These are phyloP conservation scores for Aspergillus spinulosporus DNA, from an alignment of 2,329 filamentous ascomycete species.

Conservation along the genomic window DNA sequence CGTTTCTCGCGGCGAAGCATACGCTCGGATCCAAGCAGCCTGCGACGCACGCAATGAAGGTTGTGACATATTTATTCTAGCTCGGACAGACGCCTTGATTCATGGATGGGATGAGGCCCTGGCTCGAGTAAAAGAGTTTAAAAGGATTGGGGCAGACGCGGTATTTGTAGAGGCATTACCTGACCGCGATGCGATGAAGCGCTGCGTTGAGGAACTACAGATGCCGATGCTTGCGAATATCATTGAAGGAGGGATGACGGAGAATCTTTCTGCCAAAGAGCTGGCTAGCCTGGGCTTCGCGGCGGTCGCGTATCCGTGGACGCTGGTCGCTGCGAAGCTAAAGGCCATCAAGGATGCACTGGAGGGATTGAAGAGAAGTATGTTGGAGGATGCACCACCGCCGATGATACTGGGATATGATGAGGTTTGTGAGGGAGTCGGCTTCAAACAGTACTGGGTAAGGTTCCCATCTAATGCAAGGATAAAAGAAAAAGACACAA, in stretches of 20 bases:
- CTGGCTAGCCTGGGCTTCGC: slow-evolving; percentile 43
- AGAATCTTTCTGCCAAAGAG: slow-evolving; percentile 44
- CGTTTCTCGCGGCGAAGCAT: slow-evolving; percentile 49
- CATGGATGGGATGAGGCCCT: slow-evolving; percentile 49
- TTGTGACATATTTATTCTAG: slow-evolving; percentile 49
- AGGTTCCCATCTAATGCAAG: slow-evolving; percentile 10
- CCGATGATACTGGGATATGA: slow-evolving; percentile 46
- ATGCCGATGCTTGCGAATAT: slow-evolving; percentile 49
- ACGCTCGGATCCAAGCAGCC: slow-evolving; percentile 49
- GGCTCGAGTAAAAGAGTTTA: slow-evolving; percentile 43
- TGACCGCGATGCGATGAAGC: slow-evolving; percentile 46
- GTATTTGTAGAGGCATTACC: slow-evolving; percentile 51
- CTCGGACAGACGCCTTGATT: slow-evolving; percentile 45
- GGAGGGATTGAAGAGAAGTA: slow-evolving; percentile 44
- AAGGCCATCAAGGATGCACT: slow-evolving; percentile 40
- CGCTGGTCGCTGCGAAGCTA: slow-evolving; percentile 47
- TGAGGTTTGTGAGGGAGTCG: slow-evolving; percentile 50
- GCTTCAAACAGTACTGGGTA: slow-evolving; percentile 48
- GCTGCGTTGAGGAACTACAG: slow-evolving; percentile 38
- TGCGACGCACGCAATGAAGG: slow-evolving; percentile 49
- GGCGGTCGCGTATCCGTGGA: slow-evolving; percentile 49
- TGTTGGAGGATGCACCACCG: slow-evolving; percentile 46
- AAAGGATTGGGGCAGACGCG: slow-evolving; percentile 47
- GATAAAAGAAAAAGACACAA: not conserved
- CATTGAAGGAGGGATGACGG: slow-evolving; percentile 46